These are phyloP conservation scores for Ganoderma multipileum DNA, from an alignment of 1,284 basidiomycete species.

Conservation along the genomic window DNA sequence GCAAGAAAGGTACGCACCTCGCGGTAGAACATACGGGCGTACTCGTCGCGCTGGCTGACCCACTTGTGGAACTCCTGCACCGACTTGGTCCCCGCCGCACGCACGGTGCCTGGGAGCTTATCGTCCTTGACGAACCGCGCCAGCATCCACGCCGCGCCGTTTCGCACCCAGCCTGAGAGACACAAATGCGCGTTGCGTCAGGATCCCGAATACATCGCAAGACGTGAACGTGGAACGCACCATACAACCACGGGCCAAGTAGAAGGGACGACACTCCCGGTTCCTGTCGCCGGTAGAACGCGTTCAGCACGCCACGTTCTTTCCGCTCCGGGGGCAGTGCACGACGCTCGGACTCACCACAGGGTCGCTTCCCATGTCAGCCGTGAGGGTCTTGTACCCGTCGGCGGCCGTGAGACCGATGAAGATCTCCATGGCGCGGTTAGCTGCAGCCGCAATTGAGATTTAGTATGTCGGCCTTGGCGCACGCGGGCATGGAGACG, in stretches of 20 bases:
- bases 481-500: constrained; percentile 6
- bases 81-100: constrained; percentile 55
- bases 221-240: constrained; percentile 14
- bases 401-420: constrained; percentile 77
- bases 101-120: constrained; percentile 56
- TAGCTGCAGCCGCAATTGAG: constrained; percentile 42
- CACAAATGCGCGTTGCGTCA: constrained; percentile 59
- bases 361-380: constrained; percentile 74
- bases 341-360: constrained; percentile 48
- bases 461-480: not conserved
- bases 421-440: constrained; percentile 67
- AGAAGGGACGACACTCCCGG: constrained; percentile 27
- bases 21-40: constrained; percentile 59
- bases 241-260: constrained; percentile 27
- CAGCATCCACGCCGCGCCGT: constrained; percentile 54
- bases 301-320: not conserved
- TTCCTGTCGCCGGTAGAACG: constrained; percentile 21
- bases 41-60: constrained; percentile 59
- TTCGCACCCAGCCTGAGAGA: constrained; percentile 56
- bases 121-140: constrained; percentile 60
- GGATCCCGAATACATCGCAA: constrained; percentile 45
- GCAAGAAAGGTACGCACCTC: constrained; percentile 48
- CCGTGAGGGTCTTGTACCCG: constrained; percentile 75
- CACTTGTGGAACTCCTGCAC: constrained; percentile 62
- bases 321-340: not conserved